Base-by-base conservation (phyloP, 768 basidiomycete species). In the Galerina sulciceps region DNA sequence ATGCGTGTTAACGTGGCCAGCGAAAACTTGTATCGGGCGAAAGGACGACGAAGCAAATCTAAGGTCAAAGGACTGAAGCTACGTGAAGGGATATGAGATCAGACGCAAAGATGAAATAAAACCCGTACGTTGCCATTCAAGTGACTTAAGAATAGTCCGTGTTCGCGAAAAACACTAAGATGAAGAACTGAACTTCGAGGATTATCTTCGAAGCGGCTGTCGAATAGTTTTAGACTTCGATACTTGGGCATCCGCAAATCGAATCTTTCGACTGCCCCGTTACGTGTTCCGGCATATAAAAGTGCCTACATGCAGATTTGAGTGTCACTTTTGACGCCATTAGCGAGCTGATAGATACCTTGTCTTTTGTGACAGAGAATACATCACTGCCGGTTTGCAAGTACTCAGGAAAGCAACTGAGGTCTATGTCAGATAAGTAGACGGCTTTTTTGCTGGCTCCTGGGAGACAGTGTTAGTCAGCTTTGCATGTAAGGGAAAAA, bases 51-150 rank as follows among this genome's bases (percentile, higher is more conserved):
- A 70, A n/a, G 49, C 44, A 61, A 82, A 89, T 9, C 90, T 85
- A 50, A 89, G 69, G 71, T 92, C 90, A 59, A 82, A 88, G 3
- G 80, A 73, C 45, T 82, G 79, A 15, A 91, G 73, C 90, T 89
- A 53, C 38, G 31, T 36, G n/a, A 36, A 43, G 48, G 43, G 10
- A 45, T 38, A 41, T 37, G 35, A 55, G 46, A 38, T 37, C 36
- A 40, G 13, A 37, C 26, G 26, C 52, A 37, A 41, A 20, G 44
- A 50, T 35, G 36, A 46, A 34, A 48, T 10, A 31, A 6, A 56
- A 17, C 2, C 73, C 83, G 57, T 59, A 89, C 90, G 23, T 81
- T 71, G 22, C 90, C 89, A 55, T 86, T 76, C 57, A 90, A 78
- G 18, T 84, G 82, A 67, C 84, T 81, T 0, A 80, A 76, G 2